Evolutionary conservation across 2,329 filamentous ascomycete genomes (phyloP).

Genomic region (Penicillium sp.): DNA sequence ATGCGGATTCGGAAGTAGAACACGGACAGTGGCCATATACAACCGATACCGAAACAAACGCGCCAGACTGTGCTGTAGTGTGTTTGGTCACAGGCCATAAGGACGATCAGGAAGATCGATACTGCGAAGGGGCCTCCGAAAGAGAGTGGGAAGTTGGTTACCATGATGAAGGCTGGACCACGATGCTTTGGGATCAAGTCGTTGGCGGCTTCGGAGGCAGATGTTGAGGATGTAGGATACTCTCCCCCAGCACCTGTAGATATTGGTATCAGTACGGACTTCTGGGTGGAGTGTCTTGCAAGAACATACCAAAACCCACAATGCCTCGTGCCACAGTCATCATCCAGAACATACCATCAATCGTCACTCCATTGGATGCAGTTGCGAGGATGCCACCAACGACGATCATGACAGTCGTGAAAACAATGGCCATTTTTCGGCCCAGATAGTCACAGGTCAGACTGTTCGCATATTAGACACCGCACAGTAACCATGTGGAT

Average conservation of each 20-base stretch:
- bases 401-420: slow-evolving; percentile 48
- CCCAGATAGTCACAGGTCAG: slow-evolving; percentile 48
- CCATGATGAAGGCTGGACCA: slow-evolving; percentile 47
- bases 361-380: slow-evolving; percentile 46
- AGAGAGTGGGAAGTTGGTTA: slow-evolving; percentile 45
- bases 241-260: slow-evolving; percentile 42
- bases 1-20: slow-evolving; percentile 58
- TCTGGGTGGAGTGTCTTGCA: background rate
- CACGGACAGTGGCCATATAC: slow-evolving; percentile 52
- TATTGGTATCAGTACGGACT: background rate
- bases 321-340: slow-evolving; percentile 51
- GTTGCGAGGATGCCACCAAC: slow-evolving; percentile 48
- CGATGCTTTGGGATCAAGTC: slow-evolving; percentile 42
- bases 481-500: background rate
- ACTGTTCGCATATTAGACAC: slow-evolving; percentile 6
- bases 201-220: slow-evolving; percentile 50
- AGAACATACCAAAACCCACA: slow-evolving; percentile 43
- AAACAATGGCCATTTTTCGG: slow-evolving; percentile 47
- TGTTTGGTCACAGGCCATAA: slow-evolving; percentile 37
- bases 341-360: slow-evolving; percentile 54
- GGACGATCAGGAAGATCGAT: slow-evolving; percentile 48
- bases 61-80: slow-evolving; percentile 47
- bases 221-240: slow-evolving; percentile 50
- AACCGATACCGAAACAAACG: slow-evolving; percentile 51
- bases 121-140: slow-evolving; percentile 46